phyloP scores from a whole-genome alignment of 768 basidiomycete species.

The Boletus coccyginus region DNA sequence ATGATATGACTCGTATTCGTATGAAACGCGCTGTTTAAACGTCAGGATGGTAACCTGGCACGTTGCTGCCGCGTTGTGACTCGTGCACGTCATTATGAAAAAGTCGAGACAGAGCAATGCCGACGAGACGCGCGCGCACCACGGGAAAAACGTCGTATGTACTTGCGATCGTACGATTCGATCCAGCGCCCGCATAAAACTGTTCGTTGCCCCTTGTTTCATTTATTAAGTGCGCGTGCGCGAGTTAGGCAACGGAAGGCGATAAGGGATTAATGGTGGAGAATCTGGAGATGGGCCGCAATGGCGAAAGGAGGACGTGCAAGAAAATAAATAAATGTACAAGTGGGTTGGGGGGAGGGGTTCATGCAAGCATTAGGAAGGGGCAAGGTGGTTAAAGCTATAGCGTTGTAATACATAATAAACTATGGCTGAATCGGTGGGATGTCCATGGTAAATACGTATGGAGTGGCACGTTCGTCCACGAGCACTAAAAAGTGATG shows the following conservation, averaged over 20 bases:
- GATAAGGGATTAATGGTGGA: not conserved
- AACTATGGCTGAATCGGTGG: constrained; percentile 5
- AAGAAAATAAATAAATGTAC: constrained; percentile 10
- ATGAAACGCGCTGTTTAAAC: too few relatives aligned
- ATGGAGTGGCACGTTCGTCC: constrained; percentile 3
- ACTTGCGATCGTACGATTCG: too few relatives aligned
- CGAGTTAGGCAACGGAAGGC: not conserved
- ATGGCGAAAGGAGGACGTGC: not conserved
- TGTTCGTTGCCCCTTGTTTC: not conserved
- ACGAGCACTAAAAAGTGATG: not conserved
- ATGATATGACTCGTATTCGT: too few relatives aligned
- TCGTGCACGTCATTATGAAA: too few relatives aligned
- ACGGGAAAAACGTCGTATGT: not conserved
- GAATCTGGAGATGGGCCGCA: not conserved
- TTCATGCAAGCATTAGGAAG: constrained; percentile 8
- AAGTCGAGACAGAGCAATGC: too few relatives aligned
- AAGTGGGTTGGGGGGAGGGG: not conserved
- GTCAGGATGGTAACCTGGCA: too few relatives aligned
- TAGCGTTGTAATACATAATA: constrained; percentile 10
- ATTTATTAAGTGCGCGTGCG: not conserved
- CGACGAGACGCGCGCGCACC: too few relatives aligned
- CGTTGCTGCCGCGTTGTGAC: too few relatives aligned
- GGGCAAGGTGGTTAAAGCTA: not conserved
- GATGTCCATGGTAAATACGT: constrained; percentile 23
- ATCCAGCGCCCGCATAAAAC: not conserved